Conservation (phyloP, 1,284 basidiomycete genomes). For the Dichomitus squalens region DNA sequence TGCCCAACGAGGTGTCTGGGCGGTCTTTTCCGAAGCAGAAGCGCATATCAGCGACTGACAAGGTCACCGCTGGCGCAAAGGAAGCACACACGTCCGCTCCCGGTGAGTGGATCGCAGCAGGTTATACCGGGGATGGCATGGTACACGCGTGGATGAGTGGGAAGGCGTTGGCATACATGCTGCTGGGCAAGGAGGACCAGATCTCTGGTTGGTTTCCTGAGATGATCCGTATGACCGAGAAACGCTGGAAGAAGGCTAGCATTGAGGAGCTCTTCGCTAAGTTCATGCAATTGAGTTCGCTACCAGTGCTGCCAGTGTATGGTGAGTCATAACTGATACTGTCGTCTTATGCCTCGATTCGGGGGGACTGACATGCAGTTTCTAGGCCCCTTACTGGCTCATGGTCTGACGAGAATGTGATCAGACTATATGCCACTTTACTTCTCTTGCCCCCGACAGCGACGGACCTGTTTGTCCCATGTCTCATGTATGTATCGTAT, state of each 20-base stretch:
- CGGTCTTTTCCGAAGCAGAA: conserved; percentile 33
- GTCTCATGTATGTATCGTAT: no score
- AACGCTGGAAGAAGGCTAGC: conserved; percentile 48
- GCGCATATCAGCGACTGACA: background rate
- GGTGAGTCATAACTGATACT: no score
- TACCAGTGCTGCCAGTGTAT: no score
- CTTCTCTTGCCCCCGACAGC: no score
- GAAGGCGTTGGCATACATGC: conserved; percentile 58
- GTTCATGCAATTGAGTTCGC: no score
- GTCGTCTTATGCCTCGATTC: no score
- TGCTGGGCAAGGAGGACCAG: conserved; percentile 41
- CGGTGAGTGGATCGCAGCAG: conserved; percentile 56
- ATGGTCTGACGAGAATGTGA: no score
- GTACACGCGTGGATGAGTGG: conserved; percentile 64
- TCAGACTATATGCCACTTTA: no score
- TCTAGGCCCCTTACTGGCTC: no score
- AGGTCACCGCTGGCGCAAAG: no score
- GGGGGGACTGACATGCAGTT: no score
- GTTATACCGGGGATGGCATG: conserved; percentile 71
- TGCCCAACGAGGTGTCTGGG: conserved; percentile 40
- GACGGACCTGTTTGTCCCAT: no score
- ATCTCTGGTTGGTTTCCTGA: conserved; percentile 50
- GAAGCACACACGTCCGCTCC: conserved; percentile 29
- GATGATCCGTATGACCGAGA: conserved; percentile 49
- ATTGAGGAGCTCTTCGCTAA: conserved; percentile 33